Conservation (phyloP, 2,329 filamentous ascomycete species). For the Claviceps monticola region DNA sequence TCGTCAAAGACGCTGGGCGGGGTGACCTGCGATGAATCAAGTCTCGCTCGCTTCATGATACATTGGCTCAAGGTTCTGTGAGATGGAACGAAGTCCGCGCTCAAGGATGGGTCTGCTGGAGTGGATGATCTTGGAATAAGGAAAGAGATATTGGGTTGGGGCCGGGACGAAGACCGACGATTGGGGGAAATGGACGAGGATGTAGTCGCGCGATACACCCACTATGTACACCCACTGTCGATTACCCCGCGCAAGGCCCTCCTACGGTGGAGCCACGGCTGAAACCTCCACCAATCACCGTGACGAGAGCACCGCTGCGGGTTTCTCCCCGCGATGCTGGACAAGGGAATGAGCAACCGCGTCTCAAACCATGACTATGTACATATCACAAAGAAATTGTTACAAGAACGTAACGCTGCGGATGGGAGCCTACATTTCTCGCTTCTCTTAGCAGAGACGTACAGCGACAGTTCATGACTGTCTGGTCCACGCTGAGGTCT, state of each 20-base stretch:
- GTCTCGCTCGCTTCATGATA: slow-evolving; percentile 12
- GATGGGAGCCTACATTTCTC: too few species aligned
- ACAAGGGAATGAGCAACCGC: too few species aligned
- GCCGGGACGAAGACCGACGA: slow-evolving; percentile 7
- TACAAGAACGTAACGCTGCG: too few species aligned
- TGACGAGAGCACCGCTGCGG: background rate
- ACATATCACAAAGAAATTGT: too few species aligned
- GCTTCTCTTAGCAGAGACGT: too few species aligned
- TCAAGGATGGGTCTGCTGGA: slow-evolving; percentile 19
- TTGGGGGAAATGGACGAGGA: background rate
- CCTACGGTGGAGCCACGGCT: background rate
- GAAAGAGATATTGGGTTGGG: background rate
- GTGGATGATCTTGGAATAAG: background rate
- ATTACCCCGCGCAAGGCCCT: background rate
- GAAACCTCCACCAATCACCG: too few species aligned
- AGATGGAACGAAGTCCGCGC: slow-evolving; percentile 6
- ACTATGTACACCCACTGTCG: background rate
- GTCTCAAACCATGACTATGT: too few species aligned
- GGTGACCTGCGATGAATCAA: slow-evolving; percentile 9
- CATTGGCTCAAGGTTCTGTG: background rate
- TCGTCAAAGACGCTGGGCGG: slow-evolving; percentile 4
- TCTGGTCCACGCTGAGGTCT: too few species aligned
- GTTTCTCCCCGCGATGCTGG: slow-evolving; percentile 15
- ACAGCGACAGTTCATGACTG: too few species aligned
- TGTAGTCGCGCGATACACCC: background rate